phyloP scores from a whole-genome alignment of 2,329 filamentous ascomycete species.

The Fusarium incarnatum region DNA sequence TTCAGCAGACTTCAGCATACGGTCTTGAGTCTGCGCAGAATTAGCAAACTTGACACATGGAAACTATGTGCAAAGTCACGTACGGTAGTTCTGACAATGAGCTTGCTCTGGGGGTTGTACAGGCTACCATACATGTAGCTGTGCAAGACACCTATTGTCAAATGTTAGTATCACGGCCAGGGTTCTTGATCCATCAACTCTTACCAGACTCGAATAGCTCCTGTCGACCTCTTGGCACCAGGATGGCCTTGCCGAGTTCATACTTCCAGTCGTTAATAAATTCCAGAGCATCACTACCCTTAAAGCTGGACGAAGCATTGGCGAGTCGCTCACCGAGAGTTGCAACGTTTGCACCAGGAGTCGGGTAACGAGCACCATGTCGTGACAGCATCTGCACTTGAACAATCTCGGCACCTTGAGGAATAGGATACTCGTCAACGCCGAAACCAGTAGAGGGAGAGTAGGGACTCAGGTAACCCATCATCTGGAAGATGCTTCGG shows the following conservation, averaged over 20 bases:
- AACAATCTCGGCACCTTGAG: slow-evolving; percentile 73
- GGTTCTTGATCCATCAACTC: not conserved
- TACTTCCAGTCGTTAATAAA: slow-evolving; percentile 79
- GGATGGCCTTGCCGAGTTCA: slow-evolving; percentile 75
- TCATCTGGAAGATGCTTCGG: slow-evolving; percentile 75
- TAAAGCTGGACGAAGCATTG: slow-evolving; percentile 64
- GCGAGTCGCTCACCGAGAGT: slow-evolving; percentile 68
- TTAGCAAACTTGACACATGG: slow-evolving; percentile 17
- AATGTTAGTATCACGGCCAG: not conserved
- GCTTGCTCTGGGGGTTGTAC: slow-evolving; percentile 78
- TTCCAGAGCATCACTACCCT: slow-evolving; percentile 67
- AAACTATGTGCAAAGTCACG: slow-evolving; percentile 17
- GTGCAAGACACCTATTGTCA: slow-evolving; percentile 69
- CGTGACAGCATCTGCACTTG: slow-evolving; percentile 79
- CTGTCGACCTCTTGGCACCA: slow-evolving; percentile 78
- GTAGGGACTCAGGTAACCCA: slow-evolving; percentile 76
- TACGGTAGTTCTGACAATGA: slow-evolving; percentile 77
- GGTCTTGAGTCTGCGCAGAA: slow-evolving; percentile 70
- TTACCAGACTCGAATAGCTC: slow-evolving; percentile 75
- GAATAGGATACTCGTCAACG: slow-evolving; percentile 76
- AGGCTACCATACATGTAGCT: slow-evolving; percentile 78
- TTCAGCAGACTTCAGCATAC: slow-evolving; percentile 81
- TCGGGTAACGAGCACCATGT: slow-evolving; percentile 80
- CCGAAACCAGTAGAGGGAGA: slow-evolving; percentile 79
- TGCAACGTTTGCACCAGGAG: slow-evolving; percentile 66